A percentile compares a stretch with the other conserved stretches of the same genome.
Evolutionary conservation across 306 rosid genomes (phyloP).

Genomic region (Canavalia gladiata): DNA sequence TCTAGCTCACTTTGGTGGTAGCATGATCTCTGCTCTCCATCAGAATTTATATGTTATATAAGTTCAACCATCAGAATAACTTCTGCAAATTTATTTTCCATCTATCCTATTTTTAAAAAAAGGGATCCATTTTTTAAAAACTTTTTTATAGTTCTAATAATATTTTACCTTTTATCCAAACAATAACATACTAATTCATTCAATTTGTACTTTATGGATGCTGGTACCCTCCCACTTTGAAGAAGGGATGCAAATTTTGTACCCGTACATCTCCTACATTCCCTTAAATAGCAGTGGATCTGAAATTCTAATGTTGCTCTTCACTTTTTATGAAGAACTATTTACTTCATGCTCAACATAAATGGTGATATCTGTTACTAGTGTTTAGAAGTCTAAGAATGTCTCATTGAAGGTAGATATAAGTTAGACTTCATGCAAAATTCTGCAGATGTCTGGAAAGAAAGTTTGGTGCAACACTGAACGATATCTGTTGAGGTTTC

Average conservation of each 20-base stretch:
- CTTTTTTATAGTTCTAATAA: not conserved
- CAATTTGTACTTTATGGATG: conserved; percentile 12
- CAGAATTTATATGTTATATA: not conserved
- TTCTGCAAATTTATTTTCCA: not conserved
- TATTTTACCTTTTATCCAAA: conserved; percentile 16
- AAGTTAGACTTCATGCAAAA: conserved; percentile 26
- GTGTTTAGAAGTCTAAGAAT: conserved; percentile 32
- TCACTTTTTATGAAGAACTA: conserved; percentile 33
- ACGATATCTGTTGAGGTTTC: conserved; percentile 14
- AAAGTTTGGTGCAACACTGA: not conserved
- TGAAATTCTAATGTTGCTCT: conserved; percentile 16
- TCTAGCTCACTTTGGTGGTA: not conserved
- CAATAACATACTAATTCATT: conserved; percentile 3
- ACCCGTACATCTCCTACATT: not conserved
- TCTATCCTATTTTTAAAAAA: conserved; percentile 8
- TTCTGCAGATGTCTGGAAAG: conserved; percentile 10
- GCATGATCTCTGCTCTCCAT: conserved; percentile 40
- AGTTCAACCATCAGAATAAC: conserved; percentile 1
- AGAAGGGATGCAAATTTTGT: conserved; percentile 23
- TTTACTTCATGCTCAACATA: conserved; percentile 16
- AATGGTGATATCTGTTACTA: conserved; percentile 9
- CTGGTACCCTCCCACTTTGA: conserved; percentile 9
- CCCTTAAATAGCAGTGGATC: conserved; percentile 11
- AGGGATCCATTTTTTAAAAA: not conserved
- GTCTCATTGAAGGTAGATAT: not conserved